Evolutionary conservation across 176 grass and related monocot genomes (phyloP), one percentile per base, ranked within the genome.

Genomic region (Rhynchospora tenuis): DNA sequence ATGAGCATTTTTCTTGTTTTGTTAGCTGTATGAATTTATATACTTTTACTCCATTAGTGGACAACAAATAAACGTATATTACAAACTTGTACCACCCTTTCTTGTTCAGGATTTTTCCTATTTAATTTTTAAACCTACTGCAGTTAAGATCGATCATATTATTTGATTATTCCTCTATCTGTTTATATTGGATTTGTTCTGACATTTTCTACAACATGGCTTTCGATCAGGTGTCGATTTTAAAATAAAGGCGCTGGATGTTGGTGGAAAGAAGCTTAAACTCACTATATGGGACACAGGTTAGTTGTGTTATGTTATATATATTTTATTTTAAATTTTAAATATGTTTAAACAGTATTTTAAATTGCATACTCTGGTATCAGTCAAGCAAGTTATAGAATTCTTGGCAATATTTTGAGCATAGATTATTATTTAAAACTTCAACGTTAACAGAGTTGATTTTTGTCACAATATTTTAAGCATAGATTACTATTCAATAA

Each of bases 281-380:
- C 88, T 95, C 7, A 95, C 96, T 82, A 99, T 99, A 86, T 99
- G 96, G 96, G 96, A 99, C 72, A 99, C 96, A 29, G 96, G 96
- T 93, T 83, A 85, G 82, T 61, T 76, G 4, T 59, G 9, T 17
- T 12, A 61, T 87, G 20, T 24, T 6, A 54, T 23, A 73, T 73
- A 22, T 51, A 10, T 51, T 12, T 12, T 51, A 51, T 38, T 68
- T 68, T 68, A 6, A 15, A 67, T 55, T 51, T 76, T 19, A 9
- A 55, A 52, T 27, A 47, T 9, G 8, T 54, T 0, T 8, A 15
- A 3, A 26, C 46, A 74, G 22, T 51, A 29, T 29, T 55, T 52
- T 77, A 8, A 77, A 33, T 56, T 77, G 54, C 47, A 54, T 55
- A 72, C 19, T 47, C 33, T 47, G 33, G 22, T 16, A 28, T 55